Base-by-base conservation (phyloP, 176 grass and related monocot species). In the Panicum miliaceum region DNA sequence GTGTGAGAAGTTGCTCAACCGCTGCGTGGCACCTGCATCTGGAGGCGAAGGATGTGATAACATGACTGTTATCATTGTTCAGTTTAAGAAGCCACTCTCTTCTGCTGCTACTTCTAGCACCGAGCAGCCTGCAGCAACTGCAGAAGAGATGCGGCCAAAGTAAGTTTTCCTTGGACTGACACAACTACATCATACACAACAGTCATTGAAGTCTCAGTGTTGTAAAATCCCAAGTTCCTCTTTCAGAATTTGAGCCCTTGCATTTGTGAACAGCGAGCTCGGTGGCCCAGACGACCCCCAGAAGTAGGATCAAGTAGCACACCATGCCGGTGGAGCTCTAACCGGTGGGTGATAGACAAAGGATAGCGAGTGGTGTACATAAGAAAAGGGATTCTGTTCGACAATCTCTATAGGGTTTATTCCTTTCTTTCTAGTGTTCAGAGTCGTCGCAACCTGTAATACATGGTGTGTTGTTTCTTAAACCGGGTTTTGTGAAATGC, bases 11-110 rank as follows among this genome's bases (percentile, higher is more conserved):
- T 27, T 98, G 59, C 82, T 98, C 12, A 91, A 95, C 63, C 79
- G 51, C 54, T 98, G 96, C 52, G 77, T 98, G 85, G 96, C 96
- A 35, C 89, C 93, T 3, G 89, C 86, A 22, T 48, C 73, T 51
- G 91, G 92, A 7, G 92, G 86, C 0, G 96, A 98, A 7, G 95
- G 96, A 68, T 98, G 93, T 2, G 96, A 98, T 61, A 98, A 98
- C 76, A 98, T 98, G 96, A 98, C 96, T 0, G 90, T 93, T 73
- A 93, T 98, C 37, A 50, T 98, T 29, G 96, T 98, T 51, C 87
- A 93, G 72, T 88, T 98, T 16, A 98, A 98, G 75, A 92, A 93
- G 76, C 87, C 80, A 42, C 42, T 32, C 20, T 34, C 38, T 22
- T 43, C 80, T 42, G 80, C 71, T 62, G 58, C 45, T 29, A 80